Conservation (phyloP, 2,329 filamentous ascomycete species). For the Cladosporium colombiae region DNA sequence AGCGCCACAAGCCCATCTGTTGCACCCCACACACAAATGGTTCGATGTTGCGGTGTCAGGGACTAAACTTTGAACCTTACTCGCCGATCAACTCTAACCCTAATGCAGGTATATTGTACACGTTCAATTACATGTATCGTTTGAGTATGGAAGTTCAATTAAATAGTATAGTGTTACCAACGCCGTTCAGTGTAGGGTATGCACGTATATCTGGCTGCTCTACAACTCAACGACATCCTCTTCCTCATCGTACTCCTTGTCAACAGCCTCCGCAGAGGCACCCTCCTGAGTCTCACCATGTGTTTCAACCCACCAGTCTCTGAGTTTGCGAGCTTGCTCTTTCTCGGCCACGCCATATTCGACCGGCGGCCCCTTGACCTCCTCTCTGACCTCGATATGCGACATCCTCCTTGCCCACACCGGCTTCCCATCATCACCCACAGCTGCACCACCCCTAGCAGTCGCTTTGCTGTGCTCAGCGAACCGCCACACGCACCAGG, state of each 20-base stretch:
- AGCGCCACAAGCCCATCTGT: background rate
- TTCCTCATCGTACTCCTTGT: background rate
- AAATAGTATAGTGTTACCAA: background rate
- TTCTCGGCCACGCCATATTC: conserved; percentile 50
- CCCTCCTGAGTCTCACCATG: background rate
- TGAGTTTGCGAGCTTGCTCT: conserved; percentile 42
- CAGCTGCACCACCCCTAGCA: conserved; percentile 24
- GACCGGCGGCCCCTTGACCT: conserved; percentile 48
- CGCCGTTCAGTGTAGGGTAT: background rate
- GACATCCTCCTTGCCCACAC: conserved; percentile 33
- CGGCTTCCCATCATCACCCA: conserved; percentile 21
- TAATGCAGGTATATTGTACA: background rate
- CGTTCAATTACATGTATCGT: background rate
- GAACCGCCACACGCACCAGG: conserved; percentile 51
- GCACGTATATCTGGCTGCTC: background rate
- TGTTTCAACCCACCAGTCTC: conserved; percentile 41
- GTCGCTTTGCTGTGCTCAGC: conserved; percentile 14
- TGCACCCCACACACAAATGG: background rate
- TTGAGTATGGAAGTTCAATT: too few species aligned
- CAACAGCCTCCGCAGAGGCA: background rate
- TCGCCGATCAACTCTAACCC: background rate
- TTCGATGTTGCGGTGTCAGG: conserved; percentile 7
- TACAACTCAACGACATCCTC: background rate
- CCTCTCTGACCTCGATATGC: conserved; percentile 38
- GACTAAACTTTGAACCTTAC: background rate